Conservation (phyloP, 2,329 filamentous ascomycete species). For the Apiospora pterosperma region DNA sequence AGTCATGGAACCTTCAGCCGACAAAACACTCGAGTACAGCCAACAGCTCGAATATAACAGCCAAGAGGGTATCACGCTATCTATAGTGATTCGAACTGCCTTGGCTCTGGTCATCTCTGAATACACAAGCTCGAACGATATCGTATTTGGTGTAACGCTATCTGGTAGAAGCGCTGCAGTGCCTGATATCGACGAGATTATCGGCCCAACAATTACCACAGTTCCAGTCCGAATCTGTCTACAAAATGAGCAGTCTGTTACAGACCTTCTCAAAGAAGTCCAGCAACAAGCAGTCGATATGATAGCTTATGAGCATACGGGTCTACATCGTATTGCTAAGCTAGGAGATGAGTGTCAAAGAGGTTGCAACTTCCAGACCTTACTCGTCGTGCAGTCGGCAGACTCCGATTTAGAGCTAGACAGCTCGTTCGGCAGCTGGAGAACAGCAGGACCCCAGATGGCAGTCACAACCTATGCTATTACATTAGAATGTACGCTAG, state of each 20-base stretch:
- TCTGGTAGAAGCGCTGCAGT: slow-evolving; percentile 28
- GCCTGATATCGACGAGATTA: slow-evolving; percentile 12
- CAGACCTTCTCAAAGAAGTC: not conserved
- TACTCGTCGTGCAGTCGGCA: not conserved
- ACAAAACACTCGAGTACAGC: no score
- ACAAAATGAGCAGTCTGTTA: slow-evolving; percentile 18
- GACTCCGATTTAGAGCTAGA: no score
- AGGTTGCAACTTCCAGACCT: not conserved
- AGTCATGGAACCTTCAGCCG: no score
- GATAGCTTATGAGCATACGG: not conserved
- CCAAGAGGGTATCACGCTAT: slow-evolving; percentile 31
- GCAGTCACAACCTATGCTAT: no score
- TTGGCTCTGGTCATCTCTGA: slow-evolving; percentile 35
- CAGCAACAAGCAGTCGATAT: not conserved
- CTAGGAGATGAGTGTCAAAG: not conserved
- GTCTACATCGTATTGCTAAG: not conserved
- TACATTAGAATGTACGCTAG: no score
- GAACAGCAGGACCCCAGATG: no score
- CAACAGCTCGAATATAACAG: no score
- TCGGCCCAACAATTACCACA: slow-evolving; percentile 34
- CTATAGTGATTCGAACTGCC: slow-evolving; percentile 34
- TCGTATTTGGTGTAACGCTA: slow-evolving; percentile 38
- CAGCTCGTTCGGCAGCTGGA: no score
- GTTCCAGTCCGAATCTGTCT: slow-evolving; percentile 34
- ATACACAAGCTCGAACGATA: slow-evolving; percentile 33